Evolutionary conservation across 306 rosid genomes (phyloP), one percentile per base, ranked within the genome.

Genomic region (Medicago truncatula): DNA sequence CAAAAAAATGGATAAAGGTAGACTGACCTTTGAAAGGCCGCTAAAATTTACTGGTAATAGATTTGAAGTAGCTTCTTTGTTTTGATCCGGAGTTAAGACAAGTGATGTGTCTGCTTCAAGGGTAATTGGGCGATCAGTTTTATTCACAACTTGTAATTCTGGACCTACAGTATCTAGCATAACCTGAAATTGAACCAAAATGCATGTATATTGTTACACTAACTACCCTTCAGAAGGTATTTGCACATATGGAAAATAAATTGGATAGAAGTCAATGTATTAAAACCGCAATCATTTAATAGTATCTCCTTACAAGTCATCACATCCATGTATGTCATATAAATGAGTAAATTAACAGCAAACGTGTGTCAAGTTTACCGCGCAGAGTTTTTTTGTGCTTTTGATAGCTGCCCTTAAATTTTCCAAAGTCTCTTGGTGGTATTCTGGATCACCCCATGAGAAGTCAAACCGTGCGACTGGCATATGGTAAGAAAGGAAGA

Each of bases 111-210:
- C 97, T 75, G 36, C 97, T 88, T 86, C 63, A 70, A 94, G 98
- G 71, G 86, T 60, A 72, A 94, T 85, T 20, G 96, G 87, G 7
- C 18, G 83, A 68, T 82, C 94, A 3, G 90, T 80, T 86, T 82
- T 90, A 79, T 88, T 94, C 54, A 87, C 85, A 16, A 94, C 91
- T 73, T 87, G 97, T 85, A 94, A 77, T 78, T 94, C 97, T 8
- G 98, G 94, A 78, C 98, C 98, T 75, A 76, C 87, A 7, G 93
- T 88, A 72, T 94, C 98, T 66, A 94, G 85, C 98, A 94, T 90
- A 81, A 94, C 87, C 98, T 94, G 87, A 41, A 83, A 21, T 75
- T 52, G 11, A 52, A 82, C 69, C 65, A 59, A 54, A 70, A 73
- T 25, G 36, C 21, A 74, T 6, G 63, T 57, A 23, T 25, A 54